phyloP scores from a whole-genome alignment of 352 stramenopile genomes.

The Pythium guiyangense region DNA sequence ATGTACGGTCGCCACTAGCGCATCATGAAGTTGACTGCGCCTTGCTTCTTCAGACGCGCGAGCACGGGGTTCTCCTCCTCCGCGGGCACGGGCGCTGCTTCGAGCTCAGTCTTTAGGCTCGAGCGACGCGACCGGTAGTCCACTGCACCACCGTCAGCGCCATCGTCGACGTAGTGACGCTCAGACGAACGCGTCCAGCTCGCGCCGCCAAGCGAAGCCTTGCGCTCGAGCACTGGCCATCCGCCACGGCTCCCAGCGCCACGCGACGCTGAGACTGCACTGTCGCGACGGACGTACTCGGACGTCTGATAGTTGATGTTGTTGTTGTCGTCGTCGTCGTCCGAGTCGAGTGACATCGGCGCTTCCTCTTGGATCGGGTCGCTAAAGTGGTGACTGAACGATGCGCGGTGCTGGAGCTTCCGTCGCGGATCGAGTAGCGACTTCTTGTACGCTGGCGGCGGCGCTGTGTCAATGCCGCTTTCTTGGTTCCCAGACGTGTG shows the following conservation, averaged over 20 bases:
- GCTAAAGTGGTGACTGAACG: constrained; percentile 50
- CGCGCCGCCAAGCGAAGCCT: constrained; percentile 17
- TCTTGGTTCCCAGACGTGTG: constrained; percentile 16
- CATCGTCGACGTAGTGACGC: constrained; percentile 23
- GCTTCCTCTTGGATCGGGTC: constrained; percentile 70
- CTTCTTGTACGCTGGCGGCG: constrained; percentile 21
- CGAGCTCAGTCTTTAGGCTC: constrained; percentile 44
- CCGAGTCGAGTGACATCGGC: constrained; percentile 42
- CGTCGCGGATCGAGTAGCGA: constrained; percentile 44
- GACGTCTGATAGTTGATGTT: too few species aligned
- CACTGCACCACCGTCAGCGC: constrained; percentile 19
- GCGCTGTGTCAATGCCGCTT: constrained; percentile 10
- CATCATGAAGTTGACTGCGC: constrained; percentile 83
- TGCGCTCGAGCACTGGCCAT: constrained; percentile 14
- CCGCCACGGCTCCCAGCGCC: background rate
- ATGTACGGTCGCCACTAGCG: too few species aligned
- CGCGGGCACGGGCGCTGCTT: constrained; percentile 20
- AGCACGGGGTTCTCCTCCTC: constrained; percentile 69
- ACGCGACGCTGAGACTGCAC: background rate
- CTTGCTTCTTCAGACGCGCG: constrained; percentile 72
- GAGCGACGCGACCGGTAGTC: constrained; percentile 30
- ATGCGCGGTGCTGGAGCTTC: constrained; percentile 60
- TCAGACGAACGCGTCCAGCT: constrained; percentile 15
- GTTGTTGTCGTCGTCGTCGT: constrained; percentile 35
- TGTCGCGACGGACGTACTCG: background rate